Base-by-base conservation (phyloP, 768 basidiomycete species). In the Boletus rex-veris region DNA sequence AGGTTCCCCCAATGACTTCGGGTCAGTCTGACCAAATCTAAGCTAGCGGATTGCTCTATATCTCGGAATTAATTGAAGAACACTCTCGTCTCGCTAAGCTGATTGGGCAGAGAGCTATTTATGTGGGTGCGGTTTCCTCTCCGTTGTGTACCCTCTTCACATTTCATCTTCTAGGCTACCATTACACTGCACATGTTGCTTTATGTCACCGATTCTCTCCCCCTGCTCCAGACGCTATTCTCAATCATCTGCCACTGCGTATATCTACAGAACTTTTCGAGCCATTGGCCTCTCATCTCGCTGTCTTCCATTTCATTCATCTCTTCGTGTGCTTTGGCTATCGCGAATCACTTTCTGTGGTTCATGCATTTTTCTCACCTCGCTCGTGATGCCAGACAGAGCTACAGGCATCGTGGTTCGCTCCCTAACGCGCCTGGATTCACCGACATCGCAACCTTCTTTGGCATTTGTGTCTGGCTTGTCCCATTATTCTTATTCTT, bases 41-140 rank as follows among this genome's bases (percentile, higher is more conserved):
- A 96, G 96, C 96, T 45, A 95, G 91, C 71, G 96, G 95, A 7
- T 76, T 98, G 42, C 74, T 98, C 50, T 98, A 96, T 78, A 75
- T 96, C 31, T 94, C 95, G 2, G 96, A 98, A 68, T 70, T 98
- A 31, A 98, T 98, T 57, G 96, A 98, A 70, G 96, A 98, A 67
- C 88, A 96, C 68, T 85, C 92, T 12, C 82, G 81, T 43, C 65
- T 80, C 52, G 90, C 97, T 12, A 99, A 98, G 73, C 60, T 73
- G 1, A 67, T 92, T 21, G 97, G 97, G 1, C 86, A 92, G 70
- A 75, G 90, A 58, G 81, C 84, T n/a, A 92, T 90, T 57, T 94
- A 92, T 72, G 95, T 95, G 67, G 59, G 92, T 78, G n/a, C 44
- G 5, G 3, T 40, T 30, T 41, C 38, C 49, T 51, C 19, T 28